Conservation (phyloP, 73 alveolate genomes). For the Symbiodinium pilosum region DNA sequence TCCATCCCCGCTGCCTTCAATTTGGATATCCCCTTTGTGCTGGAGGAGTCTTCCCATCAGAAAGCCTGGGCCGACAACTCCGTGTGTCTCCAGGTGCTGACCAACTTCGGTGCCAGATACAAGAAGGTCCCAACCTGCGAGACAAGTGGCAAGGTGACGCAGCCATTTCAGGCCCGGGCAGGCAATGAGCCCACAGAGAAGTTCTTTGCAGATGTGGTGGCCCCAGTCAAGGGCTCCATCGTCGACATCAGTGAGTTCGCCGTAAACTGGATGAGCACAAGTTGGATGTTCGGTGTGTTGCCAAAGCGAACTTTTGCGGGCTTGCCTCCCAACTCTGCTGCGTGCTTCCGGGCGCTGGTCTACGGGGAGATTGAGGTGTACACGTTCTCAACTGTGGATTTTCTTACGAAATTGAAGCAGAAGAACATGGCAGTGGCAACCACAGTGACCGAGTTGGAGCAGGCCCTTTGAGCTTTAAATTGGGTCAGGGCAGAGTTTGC, state of each 20-base stretch:
- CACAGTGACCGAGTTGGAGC: neutral
- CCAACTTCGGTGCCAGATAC: conserved; percentile 12
- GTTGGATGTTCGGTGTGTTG: neutral
- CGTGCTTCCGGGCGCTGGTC: neutral
- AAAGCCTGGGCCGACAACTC: neutral
- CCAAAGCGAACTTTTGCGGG: neutral
- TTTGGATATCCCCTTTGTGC: neutral
- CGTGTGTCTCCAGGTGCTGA: neutral
- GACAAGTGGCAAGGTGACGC: neutral
- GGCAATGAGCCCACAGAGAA: conserved; percentile 35
- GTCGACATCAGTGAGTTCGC: conserved; percentile 10
- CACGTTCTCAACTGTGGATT: neutral
- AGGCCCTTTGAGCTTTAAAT: no score
- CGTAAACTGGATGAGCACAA: neutral
- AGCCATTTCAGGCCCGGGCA: neutral
- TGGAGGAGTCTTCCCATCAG: neutral
- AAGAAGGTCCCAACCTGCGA: neutral
- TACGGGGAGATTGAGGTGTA: neutral
- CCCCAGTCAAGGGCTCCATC: neutral
- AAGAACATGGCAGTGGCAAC: neutral
- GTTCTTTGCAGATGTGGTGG: neutral
- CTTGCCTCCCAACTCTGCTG: neutral
- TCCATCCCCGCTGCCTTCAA: neutral
- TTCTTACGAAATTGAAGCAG: neutral
- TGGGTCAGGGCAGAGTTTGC: no score